A percentile compares a stretch with the other conserved stretches of the same genome.
Evolutionary conservation across 1,284 basidiomycete species (phyloP).

Genomic region (Sanguinoderma infundibulare): DNA sequence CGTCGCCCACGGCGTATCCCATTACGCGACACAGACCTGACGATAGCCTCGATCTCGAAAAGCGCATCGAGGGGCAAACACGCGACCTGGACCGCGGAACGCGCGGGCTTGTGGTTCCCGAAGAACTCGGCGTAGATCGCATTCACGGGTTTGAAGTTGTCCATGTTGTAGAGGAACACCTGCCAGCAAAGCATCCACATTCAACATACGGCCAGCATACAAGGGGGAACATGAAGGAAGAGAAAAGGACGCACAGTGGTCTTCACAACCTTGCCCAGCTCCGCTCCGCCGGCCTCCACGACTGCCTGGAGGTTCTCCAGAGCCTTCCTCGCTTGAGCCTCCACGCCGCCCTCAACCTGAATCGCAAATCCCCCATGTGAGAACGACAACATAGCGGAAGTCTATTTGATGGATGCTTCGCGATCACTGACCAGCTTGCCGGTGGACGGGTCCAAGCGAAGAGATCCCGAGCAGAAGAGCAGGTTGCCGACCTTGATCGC

Average conservation of each 20-base stretch:
- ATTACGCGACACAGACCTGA: slow-evolving; percentile 36
- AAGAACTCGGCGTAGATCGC: slow-evolving; percentile 80
- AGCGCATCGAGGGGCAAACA: slow-evolving; percentile 80
- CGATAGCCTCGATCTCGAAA: slow-evolving; percentile 93
- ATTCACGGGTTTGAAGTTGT: slow-evolving; percentile 89
- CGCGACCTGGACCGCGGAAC: slow-evolving; percentile 88
- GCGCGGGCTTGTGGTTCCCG: slow-evolving; percentile 90
- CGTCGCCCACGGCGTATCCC: neutral
- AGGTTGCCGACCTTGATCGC: slow-evolving; percentile 86
- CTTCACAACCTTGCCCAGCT: slow-evolving; percentile 82
- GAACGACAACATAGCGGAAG: neutral
- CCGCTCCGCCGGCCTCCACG: slow-evolving; percentile 82
- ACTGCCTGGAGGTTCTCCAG: slow-evolving; percentile 88
- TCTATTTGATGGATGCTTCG: neutral
- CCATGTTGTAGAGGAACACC: slow-evolving; percentile 94
- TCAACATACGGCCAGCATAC: neutral
- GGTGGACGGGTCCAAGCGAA: slow-evolving; percentile 81
- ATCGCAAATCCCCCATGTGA: neutral
- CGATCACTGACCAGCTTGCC: slow-evolving; percentile 64
- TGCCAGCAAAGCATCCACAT: slow-evolving; percentile 32
- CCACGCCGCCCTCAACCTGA: slow-evolving; percentile 69
- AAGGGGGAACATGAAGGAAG: neutral
- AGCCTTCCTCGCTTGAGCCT: slow-evolving; percentile 85
- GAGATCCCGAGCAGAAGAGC: slow-evolving; percentile 90
- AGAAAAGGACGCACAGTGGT: slow-evolving; percentile 65